These are phyloP conservation scores for Malus asiatica DNA, from an alignment of 306 rosid genomes.

Conservation along the genomic window DNA sequence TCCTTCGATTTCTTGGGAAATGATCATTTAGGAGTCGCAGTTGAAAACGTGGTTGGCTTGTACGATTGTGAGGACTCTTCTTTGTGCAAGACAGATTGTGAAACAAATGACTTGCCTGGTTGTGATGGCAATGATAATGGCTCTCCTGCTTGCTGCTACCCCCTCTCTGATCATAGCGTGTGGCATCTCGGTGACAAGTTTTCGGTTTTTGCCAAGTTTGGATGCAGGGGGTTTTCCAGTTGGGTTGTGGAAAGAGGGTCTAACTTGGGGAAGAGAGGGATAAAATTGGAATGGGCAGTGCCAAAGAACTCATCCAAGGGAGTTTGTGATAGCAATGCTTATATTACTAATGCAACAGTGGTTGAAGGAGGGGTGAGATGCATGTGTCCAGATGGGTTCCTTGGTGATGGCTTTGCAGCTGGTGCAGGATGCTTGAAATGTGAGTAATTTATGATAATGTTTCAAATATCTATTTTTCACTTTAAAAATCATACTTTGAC, in stretches of 20 bases:
- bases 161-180: constrained; percentile 67
- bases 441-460: constrained; percentile 16
- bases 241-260: constrained; percentile 66
- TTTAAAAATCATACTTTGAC: neutral
- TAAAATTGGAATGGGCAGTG: constrained; percentile 84
- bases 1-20: constrained; percentile 42
- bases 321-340: constrained; percentile 53
- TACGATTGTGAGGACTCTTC: constrained; percentile 96
- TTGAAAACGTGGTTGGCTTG: constrained; percentile 68
- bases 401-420: constrained; percentile 74
- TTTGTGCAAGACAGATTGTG: constrained; percentile 71
- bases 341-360: constrained; percentile 50
- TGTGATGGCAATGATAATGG: constrained; percentile 53
- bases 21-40: constrained; percentile 51
- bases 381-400: constrained; percentile 58
- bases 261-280: constrained; percentile 65
- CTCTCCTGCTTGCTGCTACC: constrained; percentile 82
- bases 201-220: constrained; percentile 60
- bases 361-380: constrained; percentile 56
- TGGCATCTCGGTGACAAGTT: constrained; percentile 69
- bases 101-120: constrained; percentile 49
- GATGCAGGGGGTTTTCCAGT: constrained; percentile 91
- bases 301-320: constrained; percentile 47
- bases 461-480: neutral
- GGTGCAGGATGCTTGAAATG: constrained; percentile 78